Evolutionary conservation across 805 yeast species (phyloP).

Genomic region (Scheffersomyces spartinae): DNA sequence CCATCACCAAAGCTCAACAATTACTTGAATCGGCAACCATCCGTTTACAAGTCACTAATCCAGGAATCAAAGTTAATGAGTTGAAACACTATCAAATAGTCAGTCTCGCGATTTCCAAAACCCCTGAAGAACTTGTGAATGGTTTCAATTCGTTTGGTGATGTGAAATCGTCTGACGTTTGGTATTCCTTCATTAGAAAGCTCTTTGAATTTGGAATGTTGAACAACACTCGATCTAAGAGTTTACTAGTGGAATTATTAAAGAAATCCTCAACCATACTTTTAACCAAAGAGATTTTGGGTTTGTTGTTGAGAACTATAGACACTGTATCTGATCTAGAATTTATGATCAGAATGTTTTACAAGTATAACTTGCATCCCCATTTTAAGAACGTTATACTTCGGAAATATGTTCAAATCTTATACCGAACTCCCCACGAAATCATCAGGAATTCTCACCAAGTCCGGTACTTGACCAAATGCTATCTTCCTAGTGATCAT

Average conservation of each 20-base stretch:
- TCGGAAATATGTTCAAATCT: conserved; percentile 1
- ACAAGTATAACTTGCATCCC: not conserved
- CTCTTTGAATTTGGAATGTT: conserved; percentile 21
- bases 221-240: conserved; percentile 14
- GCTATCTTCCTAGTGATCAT: not conserved
- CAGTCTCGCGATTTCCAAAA: no score
- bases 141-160: conserved; percentile 18
- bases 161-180: conserved; percentile 15
- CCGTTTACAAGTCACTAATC: no score
- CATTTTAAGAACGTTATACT: not conserved
- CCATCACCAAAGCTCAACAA: no score
- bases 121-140: conserved; percentile 24
- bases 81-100: no score
- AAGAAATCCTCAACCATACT: conserved; percentile 9
- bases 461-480: not conserved
- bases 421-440: conserved; percentile 1
- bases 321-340: conserved; percentile 13
- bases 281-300: conserved; percentile 22
- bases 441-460: not conserved
- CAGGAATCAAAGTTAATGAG: no score
- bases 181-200: conserved; percentile 25
- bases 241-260: conserved; percentile 15
- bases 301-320: conserved; percentile 19
- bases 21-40: no score
- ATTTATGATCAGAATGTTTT: conserved; percentile 8